Evolutionary conservation across 345 rosid genomes (phyloP).

Genomic region (Gossypium stocksii): DNA sequence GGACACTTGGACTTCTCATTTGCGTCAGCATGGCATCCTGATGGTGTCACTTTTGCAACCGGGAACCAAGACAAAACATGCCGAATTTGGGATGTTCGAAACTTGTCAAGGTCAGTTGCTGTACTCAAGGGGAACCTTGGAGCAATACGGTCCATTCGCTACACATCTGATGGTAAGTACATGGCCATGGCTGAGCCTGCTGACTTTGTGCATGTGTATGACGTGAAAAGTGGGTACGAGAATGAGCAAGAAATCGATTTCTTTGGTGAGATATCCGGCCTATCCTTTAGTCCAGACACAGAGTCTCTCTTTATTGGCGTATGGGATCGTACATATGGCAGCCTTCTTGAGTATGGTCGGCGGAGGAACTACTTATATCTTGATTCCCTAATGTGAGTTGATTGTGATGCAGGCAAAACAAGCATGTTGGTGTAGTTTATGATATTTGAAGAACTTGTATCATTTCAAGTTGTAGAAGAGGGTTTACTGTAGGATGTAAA

Average conservation of each 20-base stretch:
- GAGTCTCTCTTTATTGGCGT: constrained; percentile 77
- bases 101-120: constrained; percentile 50
- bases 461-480: neutral
- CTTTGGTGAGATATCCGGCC: constrained; percentile 80
- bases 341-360: constrained; percentile 76
- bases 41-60: constrained; percentile 69
- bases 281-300: constrained; percentile 73
- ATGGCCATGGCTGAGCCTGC: constrained; percentile 86
- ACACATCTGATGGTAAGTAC: constrained; percentile 55
- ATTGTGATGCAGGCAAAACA: constrained; percentile 16
- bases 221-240: constrained; percentile 48
- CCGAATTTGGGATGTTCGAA: constrained; percentile 66
- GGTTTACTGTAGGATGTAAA: neutral
- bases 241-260: constrained; percentile 80
- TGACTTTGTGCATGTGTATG: constrained; percentile 73
- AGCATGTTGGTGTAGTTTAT: neutral
- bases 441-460: neutral
- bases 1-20: constrained; percentile 79
- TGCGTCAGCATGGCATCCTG: constrained; percentile 82
- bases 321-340: constrained; percentile 82
- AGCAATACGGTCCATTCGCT: constrained; percentile 65
- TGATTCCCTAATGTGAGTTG: constrained; percentile 47
- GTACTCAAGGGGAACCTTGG: constrained; percentile 72
- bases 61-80: constrained; percentile 87
- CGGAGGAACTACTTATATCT: constrained; percentile 61